Conservation (phyloP, 257 asterid genomes). For the Gentiana macrophylla region DNA sequence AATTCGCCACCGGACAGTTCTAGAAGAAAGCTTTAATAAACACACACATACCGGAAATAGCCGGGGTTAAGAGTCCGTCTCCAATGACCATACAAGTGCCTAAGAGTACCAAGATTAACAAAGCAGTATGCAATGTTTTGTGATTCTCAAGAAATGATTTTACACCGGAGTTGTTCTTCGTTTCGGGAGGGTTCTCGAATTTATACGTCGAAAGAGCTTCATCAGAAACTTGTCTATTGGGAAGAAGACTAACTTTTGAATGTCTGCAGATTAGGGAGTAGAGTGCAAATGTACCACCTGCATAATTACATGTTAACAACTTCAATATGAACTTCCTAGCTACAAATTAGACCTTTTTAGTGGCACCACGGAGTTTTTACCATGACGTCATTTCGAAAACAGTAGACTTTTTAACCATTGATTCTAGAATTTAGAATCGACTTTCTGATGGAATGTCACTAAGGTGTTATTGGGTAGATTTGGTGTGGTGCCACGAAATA, state of each 20-base stretch:
- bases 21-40: background rate
- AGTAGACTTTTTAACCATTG: too few species aligned
- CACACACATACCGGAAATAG: slow-evolving; percentile 58
- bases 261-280: slow-evolving; percentile 92
- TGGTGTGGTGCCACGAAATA: too few species aligned
- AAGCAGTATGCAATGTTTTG: slow-evolving; percentile 68
- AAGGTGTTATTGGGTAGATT: too few species aligned
- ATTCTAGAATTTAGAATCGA: too few species aligned
- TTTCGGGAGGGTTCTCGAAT: slow-evolving; percentile 61
- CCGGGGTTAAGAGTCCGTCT: slow-evolving; percentile 95
- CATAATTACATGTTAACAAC: slow-evolving; percentile 14
- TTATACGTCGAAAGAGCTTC: slow-evolving; percentile 88
- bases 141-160: slow-evolving; percentile 81
- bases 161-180: slow-evolving; percentile 50
- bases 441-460: too few species aligned
- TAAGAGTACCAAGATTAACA: slow-evolving; percentile 67
- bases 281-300: slow-evolving; percentile 98
- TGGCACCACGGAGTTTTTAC: background rate
- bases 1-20: background rate
- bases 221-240: slow-evolving; percentile 78
- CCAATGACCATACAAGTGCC: slow-evolving; percentile 99
- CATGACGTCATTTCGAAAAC: too few species aligned
- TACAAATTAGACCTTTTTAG: background rate
- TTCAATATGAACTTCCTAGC: slow-evolving; percentile 4
- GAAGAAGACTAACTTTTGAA: slow-evolving; percentile 92